Conservation (phyloP, 106 monocot genomes). For the Iris macrosiphon region DNA sequence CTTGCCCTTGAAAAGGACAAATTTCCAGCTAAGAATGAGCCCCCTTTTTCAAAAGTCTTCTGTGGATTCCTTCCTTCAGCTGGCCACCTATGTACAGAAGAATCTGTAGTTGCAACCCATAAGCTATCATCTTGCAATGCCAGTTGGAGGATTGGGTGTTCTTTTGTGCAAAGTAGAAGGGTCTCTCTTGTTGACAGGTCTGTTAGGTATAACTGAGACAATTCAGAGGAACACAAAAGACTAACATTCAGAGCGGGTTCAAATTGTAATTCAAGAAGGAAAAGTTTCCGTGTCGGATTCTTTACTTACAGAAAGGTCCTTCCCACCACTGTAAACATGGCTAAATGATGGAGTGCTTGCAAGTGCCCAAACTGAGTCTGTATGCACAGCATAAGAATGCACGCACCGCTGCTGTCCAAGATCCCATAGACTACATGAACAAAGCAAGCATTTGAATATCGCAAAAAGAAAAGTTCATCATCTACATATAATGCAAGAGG, state of each 20-base stretch:
- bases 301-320: slow-evolving; percentile 79
- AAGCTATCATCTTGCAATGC: slow-evolving; percentile 84
- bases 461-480: too few relatives aligned
- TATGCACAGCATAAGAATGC: slow-evolving; percentile 99
- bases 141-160: slow-evolving; percentile 72
- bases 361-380: slow-evolving; percentile 98
- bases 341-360: slow-evolving; percentile 80
- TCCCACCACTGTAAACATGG: slow-evolving; percentile 99
- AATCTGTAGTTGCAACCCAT: slow-evolving; percentile 96
- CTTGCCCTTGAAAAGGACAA: slow-evolving; percentile 93
- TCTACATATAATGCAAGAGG: too few relatives aligned
- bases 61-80: slow-evolving; percentile 71
- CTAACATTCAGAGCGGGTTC: slow-evolving; percentile 7
- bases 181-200: slow-evolving; percentile 89
- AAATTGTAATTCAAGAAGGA: background rate
- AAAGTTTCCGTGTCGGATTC: too few relatives aligned
- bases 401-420: slow-evolving; percentile 97
- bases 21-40: slow-evolving; percentile 95
- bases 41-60: slow-evolving; percentile 78
- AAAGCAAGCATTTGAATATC: background rate
- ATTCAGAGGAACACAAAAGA: background rate
- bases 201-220: slow-evolving; percentile 79
- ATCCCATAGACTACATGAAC: slow-evolving; percentile 83
- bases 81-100: slow-evolving; percentile 82
- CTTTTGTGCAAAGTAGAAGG: slow-evolving; percentile 76